These are phyloP conservation scores for Novymonas esmeraldas DNA, from an alignment of 208 protist genomes.

Conservation along the genomic window DNA sequence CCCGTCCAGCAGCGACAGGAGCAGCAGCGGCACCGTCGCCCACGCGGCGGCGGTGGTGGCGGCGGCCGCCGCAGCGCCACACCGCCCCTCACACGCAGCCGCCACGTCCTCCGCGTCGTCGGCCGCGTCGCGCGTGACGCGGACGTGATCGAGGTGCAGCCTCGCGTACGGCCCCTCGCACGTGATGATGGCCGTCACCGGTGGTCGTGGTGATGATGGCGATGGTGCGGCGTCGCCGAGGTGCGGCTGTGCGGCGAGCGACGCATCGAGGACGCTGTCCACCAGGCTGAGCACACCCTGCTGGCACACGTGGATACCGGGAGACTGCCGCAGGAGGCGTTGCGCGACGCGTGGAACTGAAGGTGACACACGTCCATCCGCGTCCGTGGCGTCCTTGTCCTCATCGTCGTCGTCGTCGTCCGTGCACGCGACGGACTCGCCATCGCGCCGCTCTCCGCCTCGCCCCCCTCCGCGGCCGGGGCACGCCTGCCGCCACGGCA, in stretches of 20 bases:
- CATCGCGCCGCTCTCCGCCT: neutral
- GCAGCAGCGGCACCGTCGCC: slow-evolving; percentile 10
- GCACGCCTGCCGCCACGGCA: neutral
- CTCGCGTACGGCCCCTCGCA: slow-evolving; percentile 25
- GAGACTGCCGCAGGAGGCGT: neutral
- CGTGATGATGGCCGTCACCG: slow-evolving; percentile 6
- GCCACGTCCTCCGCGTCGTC: neutral
- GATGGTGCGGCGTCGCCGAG: too few species aligned
- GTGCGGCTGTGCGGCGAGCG: slow-evolving; percentile 1
- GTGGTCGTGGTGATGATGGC: too few species aligned
- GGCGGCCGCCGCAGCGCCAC: neutral
- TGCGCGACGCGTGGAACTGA: neutral
- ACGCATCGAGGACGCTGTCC: slow-evolving; percentile 26
- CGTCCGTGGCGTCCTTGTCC: neutral
- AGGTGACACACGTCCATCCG: neutral
- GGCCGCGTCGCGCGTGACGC: slow-evolving; percentile 5
- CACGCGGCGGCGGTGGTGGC: neutral
- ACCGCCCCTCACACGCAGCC: too few species aligned
- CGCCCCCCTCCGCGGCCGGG: neutral
- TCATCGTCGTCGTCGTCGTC: neutral
- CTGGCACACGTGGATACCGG: slow-evolving; percentile 25
- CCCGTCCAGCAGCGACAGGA: slow-evolving; percentile 17
- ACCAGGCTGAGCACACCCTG: slow-evolving; percentile 23
- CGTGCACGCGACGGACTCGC: too few species aligned
- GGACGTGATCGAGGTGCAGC: slow-evolving; percentile 26